phyloP scores from a whole-genome alignment of 257 asterid species.

The Coffea canephora region DNA sequence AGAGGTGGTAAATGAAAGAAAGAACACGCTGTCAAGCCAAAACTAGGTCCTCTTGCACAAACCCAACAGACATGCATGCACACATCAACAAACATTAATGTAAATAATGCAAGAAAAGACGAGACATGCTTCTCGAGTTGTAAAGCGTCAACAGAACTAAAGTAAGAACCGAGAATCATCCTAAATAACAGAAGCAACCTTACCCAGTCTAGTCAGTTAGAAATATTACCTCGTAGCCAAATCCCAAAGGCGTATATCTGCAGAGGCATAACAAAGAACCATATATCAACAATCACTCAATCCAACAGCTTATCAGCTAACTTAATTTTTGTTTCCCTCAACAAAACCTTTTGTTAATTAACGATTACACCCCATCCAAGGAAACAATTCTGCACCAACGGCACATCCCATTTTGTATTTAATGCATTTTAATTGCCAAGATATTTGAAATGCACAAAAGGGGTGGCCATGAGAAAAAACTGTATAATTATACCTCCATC shows the following conservation, averaged over 20 bases:
- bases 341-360: neutral
- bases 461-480: neutral
- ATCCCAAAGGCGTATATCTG: conserved; percentile 99
- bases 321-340: neutral
- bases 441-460: neutral
- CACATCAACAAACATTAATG: neutral
- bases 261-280: conserved; percentile 14
- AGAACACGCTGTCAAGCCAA: neutral
- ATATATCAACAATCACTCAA: neutral
- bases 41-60: too few species aligned
- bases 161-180: neutral
- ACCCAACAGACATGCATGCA: neutral
- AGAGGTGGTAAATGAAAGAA: neutral
- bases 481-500: conserved; percentile 66
- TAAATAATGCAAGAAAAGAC: neutral
- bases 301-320: neutral
- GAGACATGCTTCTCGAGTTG: neutral
- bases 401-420: neutral
- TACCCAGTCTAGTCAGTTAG: neutral
- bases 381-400: neutral
- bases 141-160: neutral
- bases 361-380: neutral
- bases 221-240: conserved; percentile 66
- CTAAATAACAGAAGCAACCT: neutral
- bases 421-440: neutral